Base-by-base conservation (phyloP, 768 basidiomycete genomes). In the Tricholoma hemisulphureum region DNA sequence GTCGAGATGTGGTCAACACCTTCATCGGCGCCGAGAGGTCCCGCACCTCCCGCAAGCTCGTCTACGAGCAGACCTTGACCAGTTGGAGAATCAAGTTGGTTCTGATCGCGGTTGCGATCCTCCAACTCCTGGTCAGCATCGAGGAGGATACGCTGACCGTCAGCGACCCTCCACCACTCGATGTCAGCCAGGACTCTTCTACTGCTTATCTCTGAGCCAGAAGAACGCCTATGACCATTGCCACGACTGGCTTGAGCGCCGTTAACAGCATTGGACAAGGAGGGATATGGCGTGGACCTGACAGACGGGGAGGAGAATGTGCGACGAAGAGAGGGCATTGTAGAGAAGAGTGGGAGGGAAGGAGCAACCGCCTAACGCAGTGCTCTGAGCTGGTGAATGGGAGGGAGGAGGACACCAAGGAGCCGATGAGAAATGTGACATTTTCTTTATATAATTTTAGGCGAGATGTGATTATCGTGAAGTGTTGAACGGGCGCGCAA, bases 121-220 rank as follows among this genome's bases (percentile, higher is more conserved):
- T 78, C 77, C 65, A 67, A 63, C 65, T 76, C 77, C 67, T 71
- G 73, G 66, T 80, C 79, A 63, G 68, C 71, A 66, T 72, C 74
- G 51, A 66, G 61, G 51, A 66, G 61, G 62, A 79, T 77, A 72
- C 77, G 80, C 74, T 93, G 89, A 61, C 87, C 86, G 59, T 86
- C 88, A 61, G 81, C 75, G 63, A 92, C 89, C 65, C 79, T 83
- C 90, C 90, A 92, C 90, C 91, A 93, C 70, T 91, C 90, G 67
- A 93, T 87, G 76, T 93, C 91, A 31, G 88, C 90, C 59, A 93
- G 80, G 64, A 93, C 88, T 63, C 89, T 81, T 68, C 91, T 81
- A 61, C 71, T 77, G 63, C 69, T 71, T 32, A 82, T 83, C 67
- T 88, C 85, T 63, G 89, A 88, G 59, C 83, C 87, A 20, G 85